A percentile compares a stretch with the other conserved stretches of the same genome.
phyloP scores from a whole-genome alignment of 345 rosid species.

The Erodium maritimum region DNA sequence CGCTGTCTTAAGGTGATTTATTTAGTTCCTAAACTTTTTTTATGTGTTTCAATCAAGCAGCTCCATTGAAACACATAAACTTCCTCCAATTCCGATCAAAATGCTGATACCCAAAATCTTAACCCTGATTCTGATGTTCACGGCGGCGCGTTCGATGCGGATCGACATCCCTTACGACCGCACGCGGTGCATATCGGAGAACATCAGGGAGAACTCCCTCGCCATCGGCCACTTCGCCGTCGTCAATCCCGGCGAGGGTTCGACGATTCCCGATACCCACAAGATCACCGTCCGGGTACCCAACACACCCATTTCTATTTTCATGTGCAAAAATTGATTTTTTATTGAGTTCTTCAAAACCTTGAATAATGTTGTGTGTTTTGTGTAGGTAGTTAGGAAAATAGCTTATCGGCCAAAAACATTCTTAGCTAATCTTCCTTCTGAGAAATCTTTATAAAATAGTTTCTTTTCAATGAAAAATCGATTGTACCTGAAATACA shows the following conservation, averaged over 20 bases:
- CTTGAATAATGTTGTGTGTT: too few species aligned
- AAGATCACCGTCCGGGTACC: constrained; percentile 33
- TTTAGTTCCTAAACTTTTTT: too few species aligned
- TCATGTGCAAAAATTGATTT: not conserved
- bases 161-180: constrained; percentile 49
- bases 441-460: too few species aligned
- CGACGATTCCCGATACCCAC: constrained; percentile 38
- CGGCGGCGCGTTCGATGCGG: constrained; percentile 42
- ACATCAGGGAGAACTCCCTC: constrained; percentile 50
- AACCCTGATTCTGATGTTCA: constrained; percentile 2
- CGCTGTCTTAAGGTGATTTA: too few species aligned
- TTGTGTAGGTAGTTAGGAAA: too few species aligned
- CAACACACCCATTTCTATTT: too few species aligned
- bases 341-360: not conserved
- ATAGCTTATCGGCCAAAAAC: too few species aligned
- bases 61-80: not conserved
- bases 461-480: too few species aligned
- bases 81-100: not conserved
- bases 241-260: constrained; percentile 42
- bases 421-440: too few species aligned
- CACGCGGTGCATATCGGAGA: constrained; percentile 74
- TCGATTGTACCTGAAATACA: too few species aligned
- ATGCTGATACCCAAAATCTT: not conserved
- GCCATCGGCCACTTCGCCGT: constrained; percentile 49
- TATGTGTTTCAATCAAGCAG: too few species aligned